phyloP scores from a whole-genome alignment of 495 filamentous ascomycete genomes.

The Aspergillus saccharolyticus region DNA sequence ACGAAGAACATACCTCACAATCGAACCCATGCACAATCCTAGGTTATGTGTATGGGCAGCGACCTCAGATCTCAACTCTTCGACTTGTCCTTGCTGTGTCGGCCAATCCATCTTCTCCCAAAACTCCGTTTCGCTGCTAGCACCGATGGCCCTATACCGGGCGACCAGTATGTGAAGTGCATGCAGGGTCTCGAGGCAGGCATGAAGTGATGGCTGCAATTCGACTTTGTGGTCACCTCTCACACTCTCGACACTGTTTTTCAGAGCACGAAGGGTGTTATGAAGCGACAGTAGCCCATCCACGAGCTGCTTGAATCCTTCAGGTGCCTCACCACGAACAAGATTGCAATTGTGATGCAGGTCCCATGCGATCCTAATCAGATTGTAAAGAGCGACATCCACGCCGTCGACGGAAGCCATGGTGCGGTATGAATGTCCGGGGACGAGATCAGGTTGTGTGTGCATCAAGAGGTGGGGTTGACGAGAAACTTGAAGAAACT shows the following conservation, averaged over 20 bases:
- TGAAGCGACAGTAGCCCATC: conserved; percentile 33
- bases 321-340: conserved; percentile 30
- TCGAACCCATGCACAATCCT: conserved; percentile 33
- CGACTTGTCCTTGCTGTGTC: conserved; percentile 29
- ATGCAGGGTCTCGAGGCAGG: conserved; percentile 26
- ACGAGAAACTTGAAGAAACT: not conserved
- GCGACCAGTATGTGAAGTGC: conserved; percentile 25
- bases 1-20: conserved; percentile 28
- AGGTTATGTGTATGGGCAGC: conserved; percentile 34
- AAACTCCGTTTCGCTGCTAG: conserved; percentile 26
- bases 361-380: conserved; percentile 33
- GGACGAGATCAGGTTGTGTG: not conserved
- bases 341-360: conserved; percentile 32
- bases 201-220: conserved; percentile 27
- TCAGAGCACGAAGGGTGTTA: conserved; percentile 24
- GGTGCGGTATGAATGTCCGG: conserved; percentile 5
- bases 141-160: conserved; percentile 24
- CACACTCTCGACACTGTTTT: conserved; percentile 28
- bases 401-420: conserved; percentile 24
- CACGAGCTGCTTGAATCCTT: conserved; percentile 33
- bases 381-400: conserved; percentile 22
- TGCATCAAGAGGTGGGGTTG: not conserved
- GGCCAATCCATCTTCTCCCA: conserved; percentile 36
- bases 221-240: conserved; percentile 25
- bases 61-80: conserved; percentile 32